Conservation (phyloP, 2,329 filamentous ascomycete genomes). For the Fusarium tjaetaba region DNA sequence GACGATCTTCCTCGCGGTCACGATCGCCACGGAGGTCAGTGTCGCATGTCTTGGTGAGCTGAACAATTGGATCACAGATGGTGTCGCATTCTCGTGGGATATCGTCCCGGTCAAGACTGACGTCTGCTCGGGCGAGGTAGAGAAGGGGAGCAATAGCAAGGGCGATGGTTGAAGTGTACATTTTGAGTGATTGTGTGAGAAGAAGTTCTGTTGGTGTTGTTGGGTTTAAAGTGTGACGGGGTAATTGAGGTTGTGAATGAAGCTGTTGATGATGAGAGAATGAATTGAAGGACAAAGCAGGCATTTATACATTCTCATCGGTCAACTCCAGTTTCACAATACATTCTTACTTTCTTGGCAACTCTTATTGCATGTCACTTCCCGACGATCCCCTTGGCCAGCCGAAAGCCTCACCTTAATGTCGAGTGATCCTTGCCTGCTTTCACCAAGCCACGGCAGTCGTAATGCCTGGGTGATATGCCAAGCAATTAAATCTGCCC, state of each 20-base stretch:
- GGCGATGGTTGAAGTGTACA: slow-evolving; percentile 46
- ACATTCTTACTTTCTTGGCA: slow-evolving; percentile 7
- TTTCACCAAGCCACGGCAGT: slow-evolving; percentile 28
- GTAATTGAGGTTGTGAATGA: background rate
- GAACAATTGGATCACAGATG: slow-evolving; percentile 51
- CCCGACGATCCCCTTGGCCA: slow-evolving; percentile 10
- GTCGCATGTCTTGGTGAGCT: slow-evolving; percentile 50
- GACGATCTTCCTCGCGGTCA: slow-evolving; percentile 49
- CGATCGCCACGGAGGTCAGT: slow-evolving; percentile 44
- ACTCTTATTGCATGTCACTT: background rate
- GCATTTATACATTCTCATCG: slow-evolving; percentile 16
- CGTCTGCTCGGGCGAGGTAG: slow-evolving; percentile 46
- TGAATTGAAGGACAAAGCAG: background rate
- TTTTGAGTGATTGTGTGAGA: slow-evolving; percentile 19
- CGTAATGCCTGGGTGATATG: slow-evolving; percentile 19
- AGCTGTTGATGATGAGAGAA: background rate
- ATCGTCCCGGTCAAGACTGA: slow-evolving; percentile 49
- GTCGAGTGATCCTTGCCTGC: background rate
- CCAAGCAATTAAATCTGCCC: slow-evolving; percentile 5
- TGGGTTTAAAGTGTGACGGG: background rate
- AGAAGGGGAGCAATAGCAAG: slow-evolving; percentile 45
- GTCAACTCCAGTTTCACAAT: background rate
- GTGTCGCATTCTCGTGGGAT: slow-evolving; percentile 48
- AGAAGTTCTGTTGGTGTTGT: background rate
- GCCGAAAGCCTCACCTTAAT: slow-evolving; percentile 22